phyloP scores from a whole-genome alignment of 352 stramenopile species.

The Peronospora farinosa region DNA sequence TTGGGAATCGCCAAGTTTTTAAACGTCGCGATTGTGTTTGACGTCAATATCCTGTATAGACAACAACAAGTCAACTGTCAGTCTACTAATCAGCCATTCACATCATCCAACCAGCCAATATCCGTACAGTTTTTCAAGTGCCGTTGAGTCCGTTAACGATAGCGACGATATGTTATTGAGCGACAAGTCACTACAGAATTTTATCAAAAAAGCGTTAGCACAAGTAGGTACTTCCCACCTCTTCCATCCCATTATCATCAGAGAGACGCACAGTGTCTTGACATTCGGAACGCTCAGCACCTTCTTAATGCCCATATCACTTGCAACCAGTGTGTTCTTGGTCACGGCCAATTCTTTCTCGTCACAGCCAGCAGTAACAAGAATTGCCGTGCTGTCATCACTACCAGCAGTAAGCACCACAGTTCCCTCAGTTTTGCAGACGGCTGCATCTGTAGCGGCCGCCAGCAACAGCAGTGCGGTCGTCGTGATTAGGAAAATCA shows the following conservation, averaged over 20 bases:
- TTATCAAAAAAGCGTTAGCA: constrained; percentile 10
- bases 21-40: constrained; percentile 43
- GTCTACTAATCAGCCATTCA: background rate
- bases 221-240: background rate
- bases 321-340: constrained; percentile 33
- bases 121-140: constrained; percentile 39
- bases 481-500: background rate
- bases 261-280: constrained; percentile 33
- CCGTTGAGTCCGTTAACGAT: constrained; percentile 21
- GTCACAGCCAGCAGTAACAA: constrained; percentile 34
- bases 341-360: constrained; percentile 28
- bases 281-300: constrained; percentile 45
- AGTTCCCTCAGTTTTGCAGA: constrained; percentile 33
- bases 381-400: constrained; percentile 27
- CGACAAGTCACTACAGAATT: constrained; percentile 29
- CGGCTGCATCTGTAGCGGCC: constrained; percentile 6
- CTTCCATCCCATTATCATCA: background rate
- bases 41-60: constrained; percentile 39
- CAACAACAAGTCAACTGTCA: background rate
- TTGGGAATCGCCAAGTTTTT: constrained; percentile 35
- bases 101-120: background rate
- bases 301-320: constrained; percentile 37
- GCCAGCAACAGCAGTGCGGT: constrained; percentile 10
- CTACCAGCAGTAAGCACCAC: constrained; percentile 36
- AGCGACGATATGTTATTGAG: constrained; percentile 49